Base-by-base conservation (phyloP, 2,329 filamentous ascomycete species). In the Penicillium rolfsii region DNA sequence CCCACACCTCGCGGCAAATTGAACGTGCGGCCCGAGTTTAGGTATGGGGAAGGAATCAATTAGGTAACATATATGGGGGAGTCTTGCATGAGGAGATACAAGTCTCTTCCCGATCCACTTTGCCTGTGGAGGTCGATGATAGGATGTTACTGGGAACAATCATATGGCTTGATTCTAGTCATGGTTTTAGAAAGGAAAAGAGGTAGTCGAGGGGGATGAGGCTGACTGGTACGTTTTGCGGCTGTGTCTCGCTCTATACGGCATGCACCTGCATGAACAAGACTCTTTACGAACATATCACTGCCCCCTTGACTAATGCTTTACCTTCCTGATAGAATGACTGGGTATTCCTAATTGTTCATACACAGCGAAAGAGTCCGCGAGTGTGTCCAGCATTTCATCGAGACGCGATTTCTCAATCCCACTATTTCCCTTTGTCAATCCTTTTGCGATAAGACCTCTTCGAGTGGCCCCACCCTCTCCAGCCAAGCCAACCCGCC, bases 321-420 rank as follows among this genome's bases (percentile, higher is more conserved):
- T 14, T 28, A 14, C 5, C n/a, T 24, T 16, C 38, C 35, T 52
- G 22, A n/a, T 36, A 9, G 11, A 52, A 14, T 22, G 19, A 26
- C 28, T 2, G 7, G 7, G 11, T 16, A 36, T 11, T 33, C 30
- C 30, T 3, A 11, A 11, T 14, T 33, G 28, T 38, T 12, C 6
- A 56, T 14, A 38, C n/a, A 38, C 30, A 50, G 35, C 56, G 52
- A 54, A 8, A 11, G 8, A 33, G 11, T 3, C 40, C 3, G 46
- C 19, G 58, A 52, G 50, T 62, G 53, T 56, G 62, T 59, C 59
- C 19, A 64, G 59, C 52, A 61, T n/a, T 5, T 28, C 45, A 30
- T 12, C 8, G 49, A 11, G 8, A 30, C 4, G 1, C 22, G 1
- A 16, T 26, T 36, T 43, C 12, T 19, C 19, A 52, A 22, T 4